A percentile compares a stretch with the other conserved stretches of the same genome.
Conservation (phyloP, 1,284 basidiomycete species). For the Tetrapyrgos nigripes region DNA sequence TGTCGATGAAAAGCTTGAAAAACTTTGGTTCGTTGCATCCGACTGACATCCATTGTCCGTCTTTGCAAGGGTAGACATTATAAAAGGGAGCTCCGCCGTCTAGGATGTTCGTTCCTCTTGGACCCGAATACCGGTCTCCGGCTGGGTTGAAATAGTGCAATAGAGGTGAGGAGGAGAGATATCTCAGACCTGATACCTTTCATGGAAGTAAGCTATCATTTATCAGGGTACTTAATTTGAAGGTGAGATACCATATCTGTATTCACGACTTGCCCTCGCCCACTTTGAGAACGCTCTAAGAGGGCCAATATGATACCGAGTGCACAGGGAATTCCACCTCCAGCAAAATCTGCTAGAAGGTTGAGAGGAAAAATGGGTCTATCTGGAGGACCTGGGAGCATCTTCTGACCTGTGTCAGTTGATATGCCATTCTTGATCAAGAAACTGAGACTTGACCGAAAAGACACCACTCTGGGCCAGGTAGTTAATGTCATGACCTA, state of each 20-base stretch:
- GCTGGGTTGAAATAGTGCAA: conserved; percentile 50
- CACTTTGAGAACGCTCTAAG: conserved; percentile 66
- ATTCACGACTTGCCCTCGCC: conserved; percentile 77
- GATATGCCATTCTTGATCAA: background rate
- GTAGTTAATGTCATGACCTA: conserved; percentile 87
- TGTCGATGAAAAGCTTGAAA: conserved; percentile 62
- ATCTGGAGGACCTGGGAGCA: conserved; percentile 67
- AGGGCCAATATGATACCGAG: conserved; percentile 80
- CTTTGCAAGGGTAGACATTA: conserved; percentile 74
- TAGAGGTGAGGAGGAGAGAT: conserved; percentile 76
- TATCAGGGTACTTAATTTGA: conserved; percentile 3
- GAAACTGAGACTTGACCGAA: conserved; percentile 60
- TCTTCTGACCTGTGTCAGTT: conserved; percentile 43
- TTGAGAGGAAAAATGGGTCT: conserved; percentile 81
- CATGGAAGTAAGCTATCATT: background rate
- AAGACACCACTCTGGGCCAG: conserved; percentile 81
- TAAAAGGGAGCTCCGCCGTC: conserved; percentile 87
- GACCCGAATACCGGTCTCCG: conserved; percentile 44
- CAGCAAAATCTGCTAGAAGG: conserved; percentile 83
- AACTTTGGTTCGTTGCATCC: conserved; percentile 79
- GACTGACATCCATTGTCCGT: conserved; percentile 78
- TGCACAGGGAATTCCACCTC: conserved; percentile 78
- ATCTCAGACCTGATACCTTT: conserved; percentile 82
- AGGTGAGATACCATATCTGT: conserved; percentile 70
- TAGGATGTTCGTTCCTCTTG: conserved; percentile 66